Evolutionary conservation across 805 yeast genomes (phyloP), one percentile per base, ranked within the genome.

Genomic region (Yamadazyma olivae): DNA sequence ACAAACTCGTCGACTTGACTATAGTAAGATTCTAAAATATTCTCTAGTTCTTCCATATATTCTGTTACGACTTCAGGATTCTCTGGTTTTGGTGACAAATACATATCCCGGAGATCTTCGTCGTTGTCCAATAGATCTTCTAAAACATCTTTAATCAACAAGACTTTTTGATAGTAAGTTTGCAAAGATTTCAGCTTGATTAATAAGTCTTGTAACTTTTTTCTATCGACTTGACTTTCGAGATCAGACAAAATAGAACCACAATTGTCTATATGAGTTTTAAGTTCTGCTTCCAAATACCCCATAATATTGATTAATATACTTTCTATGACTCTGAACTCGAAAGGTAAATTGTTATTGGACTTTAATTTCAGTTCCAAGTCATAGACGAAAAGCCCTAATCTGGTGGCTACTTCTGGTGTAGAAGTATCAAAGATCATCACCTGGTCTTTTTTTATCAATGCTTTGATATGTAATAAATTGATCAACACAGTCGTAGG

Each of bases 1-100:
- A 89, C 96, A 47, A 84, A 80, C 62, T 90, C 97, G 53, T 90
- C 96, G 54, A 91, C 83, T 49, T 89, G 96, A 40, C 84, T 83
- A 59, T 86, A 89, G 60, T 90, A 90, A 0, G 95, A 78, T 53
- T 90, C 97, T 15, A 90, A 56, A 33, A 90, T 67, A 81, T 89
- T 83, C 57, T 90, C 97, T 15, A 87, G 72, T 48, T 90, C 96
- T 6, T 82, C 85, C 44, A 70, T 74, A 51, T 75, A 76, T 8
- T 22, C 30, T 12, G 16, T 6, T 1, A 44, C 46, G 53, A 21
- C 26, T 19, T 36, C 39, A 7, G 54, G 42, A 17, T 35, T 35
- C 5, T 17, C 10, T 8, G 8, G 7, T 10, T 29, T 29, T 3
- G 30, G 27, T 32, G 51, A 51, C 35, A 89, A 60, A 53, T 85